A percentile compares a stretch with the other conserved stretches of the same genome.
Evolutionary conservation across 192 early-diverging fungal species (phyloP).

Genomic region (Backusella australiensis): DNA sequence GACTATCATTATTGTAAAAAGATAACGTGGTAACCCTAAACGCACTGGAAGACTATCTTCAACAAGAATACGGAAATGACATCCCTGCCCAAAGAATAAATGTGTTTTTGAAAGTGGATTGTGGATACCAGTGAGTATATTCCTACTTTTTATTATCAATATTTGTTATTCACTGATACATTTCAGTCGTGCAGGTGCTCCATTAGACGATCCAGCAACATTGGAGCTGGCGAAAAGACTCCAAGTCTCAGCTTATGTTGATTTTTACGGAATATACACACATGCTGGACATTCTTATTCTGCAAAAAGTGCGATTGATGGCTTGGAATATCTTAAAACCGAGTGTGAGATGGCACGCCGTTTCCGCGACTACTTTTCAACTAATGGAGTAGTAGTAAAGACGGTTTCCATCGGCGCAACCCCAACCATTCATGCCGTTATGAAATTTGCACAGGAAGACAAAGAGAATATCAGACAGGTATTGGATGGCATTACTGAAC

Average conservation of each 20-base stretch:
- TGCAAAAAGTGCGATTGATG: neutral
- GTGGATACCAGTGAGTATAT: conserved; percentile 31
- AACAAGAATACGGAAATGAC: conserved; percentile 1
- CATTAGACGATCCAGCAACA: conserved; percentile 15
- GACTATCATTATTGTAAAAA: neutral
- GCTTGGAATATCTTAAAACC: conserved; percentile 24
- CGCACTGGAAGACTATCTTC: conserved; percentile 19
- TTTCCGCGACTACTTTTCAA: conserved; percentile 15
- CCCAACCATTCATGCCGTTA: conserved; percentile 27
- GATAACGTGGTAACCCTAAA: conserved; percentile 29
- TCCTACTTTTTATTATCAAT: neutral
- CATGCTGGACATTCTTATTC: conserved; percentile 36
- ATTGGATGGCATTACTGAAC: conserved; percentile 27
- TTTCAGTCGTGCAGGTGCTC: conserved; percentile 32
- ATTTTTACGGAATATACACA: conserved; percentile 31
- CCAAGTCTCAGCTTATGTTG: conserved; percentile 8
- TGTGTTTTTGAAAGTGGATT: conserved; percentile 35
- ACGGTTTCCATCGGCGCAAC: conserved; percentile 32
- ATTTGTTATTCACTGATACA: neutral
- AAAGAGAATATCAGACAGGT: neutral
- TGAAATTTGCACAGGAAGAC: conserved; percentile 3
- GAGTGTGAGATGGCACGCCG: conserved; percentile 29
- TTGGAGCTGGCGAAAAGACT: conserved; percentile 29
- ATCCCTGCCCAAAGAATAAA: neutral
- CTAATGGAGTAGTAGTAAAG: conserved; percentile 19